Evolutionary conservation across 192 early-diverging fungal genomes (phyloP), one percentile per base, ranked within the genome.

Genomic region (Dissophora ornata): DNA sequence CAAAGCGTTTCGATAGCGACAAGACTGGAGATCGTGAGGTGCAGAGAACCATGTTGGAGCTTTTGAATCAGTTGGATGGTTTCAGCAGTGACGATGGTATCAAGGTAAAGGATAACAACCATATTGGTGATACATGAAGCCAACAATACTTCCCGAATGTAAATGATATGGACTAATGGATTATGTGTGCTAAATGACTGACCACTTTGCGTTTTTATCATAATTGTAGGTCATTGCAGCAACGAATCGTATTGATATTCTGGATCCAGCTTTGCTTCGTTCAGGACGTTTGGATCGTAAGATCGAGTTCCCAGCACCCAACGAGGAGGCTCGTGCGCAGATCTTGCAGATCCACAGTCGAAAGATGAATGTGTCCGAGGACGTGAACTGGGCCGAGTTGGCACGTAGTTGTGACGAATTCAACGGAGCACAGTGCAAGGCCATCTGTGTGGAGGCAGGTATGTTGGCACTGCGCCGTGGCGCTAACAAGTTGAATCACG

Each of bases 381-480:
- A 96, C 69, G 95, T 98, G 63, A 97, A 99, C 86, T 98, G 92
- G 88, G 96, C 96, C 22, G 97, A 99, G 82, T 83, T 99, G 42
- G 91, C 96, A 11, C 83, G 97, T 45, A 92, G 89, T 25, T 97
- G 96, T 81, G 96, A 99, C 75, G 97, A 99, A 81, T 99, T 99
- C 71, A 99, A 99, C 67, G 97, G 97, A 30, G 97, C 97, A 11
- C 97, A 99, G 79, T 96, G 94, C 87, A 99, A 99, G 83, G 97
- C 97, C 32, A 92, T 98, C 44, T 99, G 97, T 81, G 96, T 98
- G 18, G 96, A 97, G 81, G 96, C 96, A 10, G 96, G 97, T 55
- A 99, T 99, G 97, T 89, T 98, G 87, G 97, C 97, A 25, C 80
- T 99, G 56, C 87, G 97, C 28, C 84, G 97, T 26, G 93, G 92